A percentile compares a stretch with the other conserved stretches of the same genome.
Evolutionary conservation across 352 stramenopile genomes (phyloP).

Genomic region (Phytophthora tubulina): DNA sequence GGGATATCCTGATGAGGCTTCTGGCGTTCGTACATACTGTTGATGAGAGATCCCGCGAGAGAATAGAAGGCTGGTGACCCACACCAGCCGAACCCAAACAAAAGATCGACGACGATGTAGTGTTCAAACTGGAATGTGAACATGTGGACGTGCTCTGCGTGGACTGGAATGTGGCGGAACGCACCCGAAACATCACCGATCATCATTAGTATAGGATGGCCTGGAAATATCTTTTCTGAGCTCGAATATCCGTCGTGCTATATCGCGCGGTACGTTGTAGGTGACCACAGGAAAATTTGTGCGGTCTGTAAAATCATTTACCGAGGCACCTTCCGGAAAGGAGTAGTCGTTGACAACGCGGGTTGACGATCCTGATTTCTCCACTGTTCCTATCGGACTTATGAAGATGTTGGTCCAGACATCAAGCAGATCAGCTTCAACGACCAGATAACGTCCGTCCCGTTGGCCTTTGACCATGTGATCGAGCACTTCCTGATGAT

Average conservation of each 20-base stretch:
- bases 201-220: not conserved
- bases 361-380: not conserved
- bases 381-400: not conserved
- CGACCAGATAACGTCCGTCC: not conserved
- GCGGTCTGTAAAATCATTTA: not conserved
- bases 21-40: constrained; percentile 6
- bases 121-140: constrained; percentile 26
- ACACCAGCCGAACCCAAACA: constrained; percentile 7
- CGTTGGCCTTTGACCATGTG: not conserved
- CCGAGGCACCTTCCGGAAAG: not conserved
- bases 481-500: constrained; percentile 4
- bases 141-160: constrained; percentile 18
- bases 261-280: constrained; percentile 3
- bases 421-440: not conserved
- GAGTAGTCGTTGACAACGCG: constrained; percentile 12
- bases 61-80: constrained; percentile 15
- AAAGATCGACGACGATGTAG: constrained; percentile 3
- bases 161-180: not conserved
- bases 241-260: not conserved
- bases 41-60: constrained; percentile 2
- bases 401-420: not conserved
- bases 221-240: not conserved
- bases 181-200: not conserved
- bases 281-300: not conserved
- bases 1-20: not conserved